Conservation (phyloP, 1,284 basidiomycete genomes). For the Termitomyces sp. region DNA sequence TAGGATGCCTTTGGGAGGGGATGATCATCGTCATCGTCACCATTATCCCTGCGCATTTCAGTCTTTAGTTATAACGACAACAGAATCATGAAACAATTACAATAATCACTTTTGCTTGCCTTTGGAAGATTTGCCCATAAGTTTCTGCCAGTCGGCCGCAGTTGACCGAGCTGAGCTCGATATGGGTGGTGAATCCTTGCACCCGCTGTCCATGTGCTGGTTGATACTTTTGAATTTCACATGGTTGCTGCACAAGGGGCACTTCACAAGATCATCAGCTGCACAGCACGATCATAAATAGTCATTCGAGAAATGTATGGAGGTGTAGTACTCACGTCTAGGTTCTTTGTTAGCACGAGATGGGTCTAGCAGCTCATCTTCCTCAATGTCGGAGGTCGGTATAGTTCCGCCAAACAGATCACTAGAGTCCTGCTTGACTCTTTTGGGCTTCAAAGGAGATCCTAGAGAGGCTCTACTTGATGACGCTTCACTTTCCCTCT, state of each 20-base stretch:
- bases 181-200: constrained; percentile 28
- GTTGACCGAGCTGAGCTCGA: constrained; percentile 18
- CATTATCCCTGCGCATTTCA: constrained; percentile 19
- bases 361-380: constrained; percentile 22
- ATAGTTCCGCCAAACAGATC: constrained; percentile 15
- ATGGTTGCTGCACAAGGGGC: constrained; percentile 50
- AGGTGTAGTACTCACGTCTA: constrained; percentile 14
- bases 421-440: constrained; percentile 16
- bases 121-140: constrained; percentile 42
- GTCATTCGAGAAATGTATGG: background rate
- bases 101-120: constrained; percentile 43
- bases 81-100: background rate
- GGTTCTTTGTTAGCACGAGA: constrained; percentile 15
- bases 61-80: background rate
- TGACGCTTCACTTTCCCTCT: constrained; percentile 12
- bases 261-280: constrained; percentile 39
- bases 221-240: constrained; percentile 49
- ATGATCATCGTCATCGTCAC: constrained; percentile 33
- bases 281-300: background rate
- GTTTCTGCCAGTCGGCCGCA: constrained; percentile 41
- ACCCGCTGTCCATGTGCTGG: constrained; percentile 55
- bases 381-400: constrained; percentile 30
- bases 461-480: constrained; percentile 8
- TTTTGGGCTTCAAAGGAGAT: constrained; percentile 16
- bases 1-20: constrained; percentile 66